Conservation (phyloP, 352 stramenopile species). For the Phytophthora crassamura region DNA sequence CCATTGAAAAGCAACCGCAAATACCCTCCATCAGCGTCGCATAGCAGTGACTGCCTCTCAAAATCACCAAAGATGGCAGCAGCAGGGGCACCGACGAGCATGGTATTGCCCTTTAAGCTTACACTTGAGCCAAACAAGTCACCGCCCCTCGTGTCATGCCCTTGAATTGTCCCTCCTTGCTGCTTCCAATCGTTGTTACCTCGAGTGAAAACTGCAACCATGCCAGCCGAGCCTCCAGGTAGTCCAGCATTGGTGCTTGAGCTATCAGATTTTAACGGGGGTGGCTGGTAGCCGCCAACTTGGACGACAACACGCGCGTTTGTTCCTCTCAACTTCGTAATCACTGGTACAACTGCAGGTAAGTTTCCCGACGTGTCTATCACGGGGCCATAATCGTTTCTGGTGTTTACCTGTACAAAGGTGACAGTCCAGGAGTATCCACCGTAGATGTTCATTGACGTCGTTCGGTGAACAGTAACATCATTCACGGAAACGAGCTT, state of each 20-base stretch:
- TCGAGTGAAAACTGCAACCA: conserved; percentile 70
- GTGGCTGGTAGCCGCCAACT: conserved; percentile 57
- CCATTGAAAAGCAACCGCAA: conserved; percentile 71
- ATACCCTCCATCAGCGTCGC: conserved; percentile 74
- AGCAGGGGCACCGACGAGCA: conserved; percentile 71
- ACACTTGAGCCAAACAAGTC: conserved; percentile 84
- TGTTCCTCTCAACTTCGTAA: conserved; percentile 58
- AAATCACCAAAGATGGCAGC: conserved; percentile 77
- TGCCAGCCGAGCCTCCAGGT: conserved; percentile 62
- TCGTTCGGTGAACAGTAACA: conserved; percentile 63
- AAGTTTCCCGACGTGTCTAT: conserved; percentile 73
- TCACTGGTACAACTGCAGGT: conserved; percentile 65
- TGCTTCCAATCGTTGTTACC: conserved; percentile 81
- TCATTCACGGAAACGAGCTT: conserved; percentile 78
- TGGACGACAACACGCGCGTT: conserved; percentile 61
- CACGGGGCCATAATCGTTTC: conserved; percentile 74
- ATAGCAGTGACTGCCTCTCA: conserved; percentile 76
- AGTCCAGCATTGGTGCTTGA: conserved; percentile 57
- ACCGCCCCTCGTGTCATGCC: conserved; percentile 60
- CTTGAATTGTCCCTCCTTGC: conserved; percentile 62
- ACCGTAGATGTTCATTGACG: conserved; percentile 73
- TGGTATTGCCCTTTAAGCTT: conserved; percentile 52
- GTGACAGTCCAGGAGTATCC: conserved; percentile 89
- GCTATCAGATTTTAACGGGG: conserved; percentile 35
- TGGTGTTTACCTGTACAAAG: conserved; percentile 82